A percentile compares a stretch with the other conserved stretches of the same genome.
These are phyloP conservation scores for Kandelia obovata DNA, from an alignment of 345 rosid species.

Conservation along the genomic window DNA sequence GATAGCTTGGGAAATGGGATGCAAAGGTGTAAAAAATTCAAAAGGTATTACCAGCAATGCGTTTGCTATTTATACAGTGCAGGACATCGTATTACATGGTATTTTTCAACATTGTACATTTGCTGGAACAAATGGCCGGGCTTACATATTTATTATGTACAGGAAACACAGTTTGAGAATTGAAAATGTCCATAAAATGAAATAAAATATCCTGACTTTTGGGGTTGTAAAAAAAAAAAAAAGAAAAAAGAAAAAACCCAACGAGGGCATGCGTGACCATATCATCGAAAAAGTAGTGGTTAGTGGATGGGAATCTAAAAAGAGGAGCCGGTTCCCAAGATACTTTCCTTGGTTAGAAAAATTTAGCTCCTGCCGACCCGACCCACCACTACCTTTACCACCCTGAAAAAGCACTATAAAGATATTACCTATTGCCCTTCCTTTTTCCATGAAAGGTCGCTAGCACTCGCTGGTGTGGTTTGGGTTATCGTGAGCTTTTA, in stretches of 20 bases:
- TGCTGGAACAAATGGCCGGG: too few relatives aligned
- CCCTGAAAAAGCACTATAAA: background rate
- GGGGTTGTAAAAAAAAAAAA: too few relatives aligned
- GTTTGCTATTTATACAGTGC: too few relatives aligned
- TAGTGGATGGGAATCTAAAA: background rate
- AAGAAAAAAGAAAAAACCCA: background rate
- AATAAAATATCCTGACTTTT: too few relatives aligned
- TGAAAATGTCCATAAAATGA: too few relatives aligned
- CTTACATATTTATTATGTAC: too few relatives aligned
- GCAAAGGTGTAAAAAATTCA: too few relatives aligned
- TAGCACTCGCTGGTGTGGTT: background rate
- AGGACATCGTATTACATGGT: too few relatives aligned
- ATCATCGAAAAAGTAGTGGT: background rate
- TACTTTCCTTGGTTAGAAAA: background rate
- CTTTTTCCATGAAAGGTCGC: conserved; percentile 1
- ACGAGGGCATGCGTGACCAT: background rate
- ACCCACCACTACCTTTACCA: background rate
- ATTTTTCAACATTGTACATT: too few relatives aligned
- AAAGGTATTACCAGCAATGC: too few relatives aligned
- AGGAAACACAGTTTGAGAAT: too few relatives aligned
- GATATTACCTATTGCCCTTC: background rate
- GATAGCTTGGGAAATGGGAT: too few relatives aligned
- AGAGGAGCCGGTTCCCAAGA: background rate
- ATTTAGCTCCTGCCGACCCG: conserved; percentile 3
- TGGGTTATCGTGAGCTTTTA: background rate